Conservation (phyloP, 2,329 filamentous ascomycete species). For the Penicillium verrucosum region DNA sequence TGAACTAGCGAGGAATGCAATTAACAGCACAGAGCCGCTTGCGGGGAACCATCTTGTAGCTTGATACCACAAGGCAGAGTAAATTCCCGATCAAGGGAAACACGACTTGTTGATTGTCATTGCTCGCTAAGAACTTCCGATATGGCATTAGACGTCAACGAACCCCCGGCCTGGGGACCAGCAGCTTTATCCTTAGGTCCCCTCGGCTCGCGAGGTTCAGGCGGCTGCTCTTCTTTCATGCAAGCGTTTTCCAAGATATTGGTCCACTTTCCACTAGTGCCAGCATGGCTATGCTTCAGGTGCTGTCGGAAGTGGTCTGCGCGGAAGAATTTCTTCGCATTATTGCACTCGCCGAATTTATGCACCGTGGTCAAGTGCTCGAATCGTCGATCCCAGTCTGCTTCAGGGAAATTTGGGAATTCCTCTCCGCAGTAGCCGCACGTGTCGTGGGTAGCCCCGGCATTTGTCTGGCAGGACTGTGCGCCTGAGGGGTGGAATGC, state of each 20-base stretch:
- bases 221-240: conserved; percentile 74
- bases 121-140: conserved; percentile 30
- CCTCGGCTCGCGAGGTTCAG: conserved; percentile 26
- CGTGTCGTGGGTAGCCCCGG: conserved; percentile 56
- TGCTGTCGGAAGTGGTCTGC: conserved; percentile 98
- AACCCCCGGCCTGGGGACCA: conserved; percentile 10
- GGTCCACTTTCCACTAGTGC: conserved; percentile 97
- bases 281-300: conserved; percentile 94
- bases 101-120: conserved; percentile 18
- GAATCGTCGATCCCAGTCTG: conserved; percentile 83
- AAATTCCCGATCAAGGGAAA: not conserved
- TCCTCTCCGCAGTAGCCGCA: conserved; percentile 97
- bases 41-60: not conserved
- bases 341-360: conserved; percentile 98
- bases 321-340: conserved; percentile 95
- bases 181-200: conserved; percentile 6
- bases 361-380: conserved; percentile 86
- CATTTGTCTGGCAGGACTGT: conserved; percentile 33
- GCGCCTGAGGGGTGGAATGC: conserved; percentile 80
- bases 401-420: conserved; percentile 69
- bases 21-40: not conserved
- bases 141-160: conserved; percentile 29
- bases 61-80: not conserved
- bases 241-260: conserved; percentile 96
- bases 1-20: not conserved